Percentiles rank a stretch among this genome's conserved stretches.
Evolutionary conservation across 2,329 filamentous ascomycete genomes (phyloP).

Genomic region (Pseudogymnoascus sp.): DNA sequence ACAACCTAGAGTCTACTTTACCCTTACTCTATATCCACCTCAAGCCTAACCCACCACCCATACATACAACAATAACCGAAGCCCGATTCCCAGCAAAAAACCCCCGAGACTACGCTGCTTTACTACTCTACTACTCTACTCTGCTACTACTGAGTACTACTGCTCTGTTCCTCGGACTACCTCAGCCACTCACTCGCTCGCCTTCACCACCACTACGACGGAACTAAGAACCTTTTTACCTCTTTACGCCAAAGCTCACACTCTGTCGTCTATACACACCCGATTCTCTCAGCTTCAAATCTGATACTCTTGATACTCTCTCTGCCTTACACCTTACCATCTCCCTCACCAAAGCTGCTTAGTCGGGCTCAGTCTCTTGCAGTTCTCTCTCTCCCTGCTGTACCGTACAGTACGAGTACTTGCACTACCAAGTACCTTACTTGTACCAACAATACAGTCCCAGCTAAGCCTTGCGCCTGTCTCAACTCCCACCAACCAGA

Average conservation of each 20-base stretch:
- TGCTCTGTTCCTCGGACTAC: background rate
- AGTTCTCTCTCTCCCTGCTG: background rate
- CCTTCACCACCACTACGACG: background rate
- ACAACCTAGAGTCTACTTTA: background rate
- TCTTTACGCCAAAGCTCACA: background rate
- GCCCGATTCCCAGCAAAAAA: background rate
- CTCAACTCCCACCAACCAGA: constrained; percentile 1
- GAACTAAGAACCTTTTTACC: background rate
- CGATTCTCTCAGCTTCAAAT: background rate
- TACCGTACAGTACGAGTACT: background rate
- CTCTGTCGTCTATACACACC: background rate
- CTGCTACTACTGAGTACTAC: background rate
- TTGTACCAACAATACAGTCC: background rate
- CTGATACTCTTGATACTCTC: background rate
- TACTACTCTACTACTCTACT: too few species aligned
- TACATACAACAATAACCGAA: background rate
- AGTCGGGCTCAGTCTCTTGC: background rate
- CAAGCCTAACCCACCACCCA: background rate
- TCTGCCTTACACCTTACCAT: background rate
- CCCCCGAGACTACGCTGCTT: background rate
- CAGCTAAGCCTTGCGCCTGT: background rate
- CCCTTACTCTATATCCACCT: background rate
- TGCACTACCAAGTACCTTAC: background rate
- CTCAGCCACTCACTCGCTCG: background rate
- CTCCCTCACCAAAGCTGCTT: background rate